Conservation (phyloP, 2,329 filamentous ascomycete genomes). For the Phialophora chinensis region DNA sequence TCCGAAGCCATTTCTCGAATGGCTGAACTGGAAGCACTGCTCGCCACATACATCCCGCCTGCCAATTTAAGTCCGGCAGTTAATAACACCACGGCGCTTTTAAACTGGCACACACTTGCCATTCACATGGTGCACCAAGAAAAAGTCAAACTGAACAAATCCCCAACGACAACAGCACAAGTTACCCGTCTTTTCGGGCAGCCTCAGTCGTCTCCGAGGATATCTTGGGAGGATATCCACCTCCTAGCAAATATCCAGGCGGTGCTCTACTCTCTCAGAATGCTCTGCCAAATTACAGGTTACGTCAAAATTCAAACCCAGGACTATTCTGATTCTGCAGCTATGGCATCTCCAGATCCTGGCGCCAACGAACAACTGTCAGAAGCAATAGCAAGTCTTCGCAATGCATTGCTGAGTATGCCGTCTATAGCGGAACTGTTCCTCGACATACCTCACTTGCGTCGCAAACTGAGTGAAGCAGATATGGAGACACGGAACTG, state of each 20-base stretch:
- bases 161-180: background rate
- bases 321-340: background rate
- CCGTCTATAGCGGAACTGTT: constrained; percentile 34
- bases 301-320: constrained; percentile 10
- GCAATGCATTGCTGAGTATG: constrained; percentile 15
- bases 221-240: constrained; percentile 66
- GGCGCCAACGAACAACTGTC: background rate
- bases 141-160: constrained; percentile 21
- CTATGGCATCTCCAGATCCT: background rate
- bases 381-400: background rate
- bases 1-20: background rate
- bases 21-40: constrained; percentile 8
- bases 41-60: background rate
- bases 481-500: constrained; percentile 15
- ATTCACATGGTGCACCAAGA: constrained; percentile 24
- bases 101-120: constrained; percentile 32
- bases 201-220: background rate
- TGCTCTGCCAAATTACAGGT: constrained; percentile 56
- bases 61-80: no score
- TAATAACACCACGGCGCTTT: background rate
- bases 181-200: constrained; percentile 23
- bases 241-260: constrained; percentile 66
- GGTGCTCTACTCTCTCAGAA: constrained; percentile 66
- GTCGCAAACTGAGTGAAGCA: background rate
- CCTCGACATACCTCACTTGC: constrained; percentile 30